Conservation (phyloP, 495 filamentous ascomycete species). For the Penicillium malachiteum region DNA sequence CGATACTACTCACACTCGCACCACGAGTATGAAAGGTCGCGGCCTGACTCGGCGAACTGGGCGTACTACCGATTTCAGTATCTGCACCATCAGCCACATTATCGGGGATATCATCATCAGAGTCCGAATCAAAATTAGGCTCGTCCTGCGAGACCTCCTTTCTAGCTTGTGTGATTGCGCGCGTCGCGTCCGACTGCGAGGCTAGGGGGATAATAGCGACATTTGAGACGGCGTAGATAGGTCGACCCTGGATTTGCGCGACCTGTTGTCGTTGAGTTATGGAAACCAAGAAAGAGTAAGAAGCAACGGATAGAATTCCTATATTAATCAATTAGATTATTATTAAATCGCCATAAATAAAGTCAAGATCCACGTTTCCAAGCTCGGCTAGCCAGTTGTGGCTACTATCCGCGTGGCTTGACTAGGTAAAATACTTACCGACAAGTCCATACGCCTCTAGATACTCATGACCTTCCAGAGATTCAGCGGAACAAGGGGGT, state of each 20-base stretch:
- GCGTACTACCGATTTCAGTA: conserved; percentile 33
- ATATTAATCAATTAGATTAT: neutral
- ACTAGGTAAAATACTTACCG: conserved; percentile 52
- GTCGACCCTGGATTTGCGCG: conserved; percentile 75
- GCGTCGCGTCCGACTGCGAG: conserved; percentile 68
- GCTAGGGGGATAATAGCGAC: conserved; percentile 84
- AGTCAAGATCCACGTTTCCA: too few species aligned
- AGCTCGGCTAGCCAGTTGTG: neutral
- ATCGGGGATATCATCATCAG: conserved; percentile 39
- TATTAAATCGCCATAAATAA: neutral
- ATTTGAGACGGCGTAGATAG: conserved; percentile 81
- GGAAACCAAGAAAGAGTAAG: conserved; percentile 74
- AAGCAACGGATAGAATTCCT: conserved; percentile 75
- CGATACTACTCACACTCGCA: conserved; percentile 57
- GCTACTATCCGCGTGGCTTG: neutral
- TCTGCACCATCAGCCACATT: conserved; percentile 36
- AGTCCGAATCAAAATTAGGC: conserved; percentile 27
- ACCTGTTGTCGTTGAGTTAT: conserved; percentile 85
- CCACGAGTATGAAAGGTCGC: conserved; percentile 22
- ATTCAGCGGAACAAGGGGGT: conserved; percentile 35
- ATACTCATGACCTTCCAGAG: conserved; percentile 33
- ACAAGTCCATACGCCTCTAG: conserved; percentile 84
- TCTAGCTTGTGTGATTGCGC: conserved; percentile 64
- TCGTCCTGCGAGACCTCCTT: conserved; percentile 37
- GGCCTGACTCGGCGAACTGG: conserved; percentile 29